Percentiles rank a stretch among this genome's conserved stretches.
Conservation (phyloP, 192 early-diverging fungal species). For the Coemansia sp. region DNA sequence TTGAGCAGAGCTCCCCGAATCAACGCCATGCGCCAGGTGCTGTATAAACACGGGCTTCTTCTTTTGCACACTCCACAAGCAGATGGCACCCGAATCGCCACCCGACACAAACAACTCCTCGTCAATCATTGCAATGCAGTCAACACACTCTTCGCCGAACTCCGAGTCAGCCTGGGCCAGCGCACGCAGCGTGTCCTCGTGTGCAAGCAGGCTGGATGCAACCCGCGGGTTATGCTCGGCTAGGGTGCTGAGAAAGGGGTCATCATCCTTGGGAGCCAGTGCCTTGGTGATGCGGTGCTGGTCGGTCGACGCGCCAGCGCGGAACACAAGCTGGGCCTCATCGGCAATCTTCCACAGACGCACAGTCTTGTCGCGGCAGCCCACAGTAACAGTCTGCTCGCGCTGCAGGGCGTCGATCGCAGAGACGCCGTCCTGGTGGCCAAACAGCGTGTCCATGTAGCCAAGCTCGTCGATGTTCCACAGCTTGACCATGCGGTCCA, state of each 20-base stretch:
- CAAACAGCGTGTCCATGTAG: conserved; percentile 97
- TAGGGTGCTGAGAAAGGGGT: background rate
- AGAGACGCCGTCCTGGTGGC: conserved; percentile 91
- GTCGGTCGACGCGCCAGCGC: conserved; percentile 65
- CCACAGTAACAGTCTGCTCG: conserved; percentile 89
- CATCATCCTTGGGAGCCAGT: background rate
- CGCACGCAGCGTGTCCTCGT: conserved; percentile 22
- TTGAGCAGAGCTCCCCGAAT: conserved; percentile 23
- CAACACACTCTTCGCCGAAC: conserved; percentile 66
- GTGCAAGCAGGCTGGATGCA: background rate
- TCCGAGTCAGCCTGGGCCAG: conserved; percentile 13
- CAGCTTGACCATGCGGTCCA: conserved; percentile 92
- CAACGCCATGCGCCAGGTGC: conserved; percentile 70
- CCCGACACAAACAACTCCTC: conserved; percentile 93
- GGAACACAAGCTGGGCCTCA: conserved; percentile 89
- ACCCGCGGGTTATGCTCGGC: conserved; percentile 4
- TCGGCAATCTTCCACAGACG: conserved; percentile 96
- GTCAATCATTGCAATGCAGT: conserved; percentile 88
- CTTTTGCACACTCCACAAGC: conserved; percentile 85
- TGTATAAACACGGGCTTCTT: conserved; percentile 92
- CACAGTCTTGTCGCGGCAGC: conserved; percentile 85
- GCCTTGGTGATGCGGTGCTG: conserved; percentile 29
- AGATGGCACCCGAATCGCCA: conserved; percentile 83
- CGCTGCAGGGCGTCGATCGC: conserved; percentile 77
- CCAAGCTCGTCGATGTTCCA: conserved; percentile 92